Evolutionary conservation across 2,329 filamentous ascomycete species (phyloP).

Genomic region (Paraphaeosphaeria minitans): DNA sequence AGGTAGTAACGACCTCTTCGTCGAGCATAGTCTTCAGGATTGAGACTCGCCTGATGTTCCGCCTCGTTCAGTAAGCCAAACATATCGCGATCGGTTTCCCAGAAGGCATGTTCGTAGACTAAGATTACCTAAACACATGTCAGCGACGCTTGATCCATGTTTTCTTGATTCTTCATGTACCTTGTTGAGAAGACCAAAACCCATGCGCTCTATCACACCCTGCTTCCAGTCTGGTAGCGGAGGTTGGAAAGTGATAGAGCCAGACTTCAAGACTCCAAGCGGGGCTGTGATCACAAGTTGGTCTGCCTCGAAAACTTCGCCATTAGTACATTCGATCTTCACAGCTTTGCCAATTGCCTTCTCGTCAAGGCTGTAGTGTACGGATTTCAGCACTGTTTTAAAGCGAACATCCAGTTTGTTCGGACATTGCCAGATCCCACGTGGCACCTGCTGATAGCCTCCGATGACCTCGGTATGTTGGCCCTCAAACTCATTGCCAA

Average conservation of each 20-base stretch:
- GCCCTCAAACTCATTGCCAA: conserved; percentile 96
- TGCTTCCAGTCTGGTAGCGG: conserved; percentile 86
- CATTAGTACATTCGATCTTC: conserved; percentile 71
- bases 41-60: conserved; percentile 69
- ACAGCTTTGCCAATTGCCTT: conserved; percentile 30
- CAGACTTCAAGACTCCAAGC: conserved; percentile 87
- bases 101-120: conserved; percentile 87
- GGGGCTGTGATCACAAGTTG: conserved; percentile 89
- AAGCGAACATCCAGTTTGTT: conserved; percentile 77
- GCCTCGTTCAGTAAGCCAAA: conserved; percentile 88
- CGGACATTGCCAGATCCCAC: conserved; percentile 80
- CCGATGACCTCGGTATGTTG: conserved; percentile 92
- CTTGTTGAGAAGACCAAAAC: conserved; percentile 95
- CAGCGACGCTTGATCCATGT: background rate
- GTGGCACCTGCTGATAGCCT: conserved; percentile 91
- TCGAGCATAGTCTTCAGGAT: conserved; percentile 77
- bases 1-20: conserved; percentile 93
- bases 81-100: conserved; percentile 88
- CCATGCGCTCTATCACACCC: conserved; percentile 79
- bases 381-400: conserved; percentile 72
- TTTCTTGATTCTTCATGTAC: conserved; percentile 40
- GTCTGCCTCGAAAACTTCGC: conserved; percentile 79
- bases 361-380: conserved; percentile 61
- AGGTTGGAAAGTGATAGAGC: conserved; percentile 82
- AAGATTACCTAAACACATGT: conserved; percentile 66